Conservation (phyloP, 2,329 filamentous ascomycete species). For the Claviceps citrina region DNA sequence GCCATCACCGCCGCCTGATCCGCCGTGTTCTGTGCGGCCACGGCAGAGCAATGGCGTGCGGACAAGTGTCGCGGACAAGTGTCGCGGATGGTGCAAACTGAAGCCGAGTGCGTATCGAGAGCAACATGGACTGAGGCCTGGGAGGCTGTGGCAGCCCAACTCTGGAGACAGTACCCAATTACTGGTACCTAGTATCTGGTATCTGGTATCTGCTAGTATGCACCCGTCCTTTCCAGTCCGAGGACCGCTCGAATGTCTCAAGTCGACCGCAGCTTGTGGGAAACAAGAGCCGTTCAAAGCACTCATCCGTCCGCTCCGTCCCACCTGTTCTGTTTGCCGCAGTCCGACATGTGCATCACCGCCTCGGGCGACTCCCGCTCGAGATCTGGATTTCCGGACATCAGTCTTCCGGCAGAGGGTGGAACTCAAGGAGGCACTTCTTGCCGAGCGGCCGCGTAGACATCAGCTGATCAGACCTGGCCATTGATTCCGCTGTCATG, state of each 20-base stretch:
- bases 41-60: not conserved
- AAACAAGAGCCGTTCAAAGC: too few relatives aligned
- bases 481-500: constrained; percentile 43
- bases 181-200: too few relatives aligned
- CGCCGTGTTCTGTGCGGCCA: not conserved
- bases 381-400: too few relatives aligned
- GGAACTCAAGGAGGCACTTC: constrained; percentile 39
- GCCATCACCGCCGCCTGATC: too few relatives aligned
- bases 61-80: not conserved
- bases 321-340: not conserved
- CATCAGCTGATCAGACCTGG: constrained; percentile 52
- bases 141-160: not conserved
- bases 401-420: constrained; percentile 15
- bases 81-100: too few relatives aligned
- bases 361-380: too few relatives aligned
- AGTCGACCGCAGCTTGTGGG: not conserved
- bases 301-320: not conserved
- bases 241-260: not conserved
- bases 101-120: too few relatives aligned
- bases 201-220: too few relatives aligned
- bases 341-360: not conserved
- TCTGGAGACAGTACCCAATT: not conserved
- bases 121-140: not conserved
- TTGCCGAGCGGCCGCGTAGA: constrained; percentile 47
- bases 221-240: not conserved